Evolutionary conservation across 2,329 filamentous ascomycete species (phyloP).

Genomic region (Pseudogymnoascus sp.): DNA sequence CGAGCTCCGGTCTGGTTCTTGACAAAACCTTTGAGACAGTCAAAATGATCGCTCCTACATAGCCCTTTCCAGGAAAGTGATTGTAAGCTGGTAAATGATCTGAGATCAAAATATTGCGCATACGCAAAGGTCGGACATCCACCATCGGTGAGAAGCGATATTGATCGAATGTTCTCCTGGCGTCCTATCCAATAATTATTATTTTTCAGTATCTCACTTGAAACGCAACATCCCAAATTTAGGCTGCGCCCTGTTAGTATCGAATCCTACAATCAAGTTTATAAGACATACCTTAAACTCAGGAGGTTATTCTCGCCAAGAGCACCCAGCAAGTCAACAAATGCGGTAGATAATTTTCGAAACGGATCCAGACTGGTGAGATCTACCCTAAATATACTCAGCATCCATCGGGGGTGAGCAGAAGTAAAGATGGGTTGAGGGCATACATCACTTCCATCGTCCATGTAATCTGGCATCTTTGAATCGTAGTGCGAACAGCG

Average conservation of each 20-base stretch:
- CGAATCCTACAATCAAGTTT: neutral
- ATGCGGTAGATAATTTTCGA: neutral
- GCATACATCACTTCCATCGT: neutral
- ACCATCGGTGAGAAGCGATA: neutral
- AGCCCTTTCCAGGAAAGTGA: neutral
- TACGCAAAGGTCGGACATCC: neutral
- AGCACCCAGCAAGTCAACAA: neutral
- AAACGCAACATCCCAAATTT: neutral
- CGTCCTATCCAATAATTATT: neutral
- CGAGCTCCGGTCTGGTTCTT: neutral
- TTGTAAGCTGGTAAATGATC: neutral
- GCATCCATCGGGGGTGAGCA: neutral
- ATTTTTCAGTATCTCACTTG: neutral
- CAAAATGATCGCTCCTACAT: neutral
- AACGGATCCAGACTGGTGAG: neutral
- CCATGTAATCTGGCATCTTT: neutral
- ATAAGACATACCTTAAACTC: neutral
- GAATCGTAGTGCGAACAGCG: neutral
- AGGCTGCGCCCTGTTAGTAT: neutral
- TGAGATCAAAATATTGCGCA: neutral
- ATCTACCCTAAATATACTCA: neutral
- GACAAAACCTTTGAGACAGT: neutral
- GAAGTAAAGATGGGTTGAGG: neutral
- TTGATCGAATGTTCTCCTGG: neutral
- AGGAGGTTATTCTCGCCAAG: neutral